Conservation (phyloP, 441 rosid genomes). For the Sinapis alba region DNA sequence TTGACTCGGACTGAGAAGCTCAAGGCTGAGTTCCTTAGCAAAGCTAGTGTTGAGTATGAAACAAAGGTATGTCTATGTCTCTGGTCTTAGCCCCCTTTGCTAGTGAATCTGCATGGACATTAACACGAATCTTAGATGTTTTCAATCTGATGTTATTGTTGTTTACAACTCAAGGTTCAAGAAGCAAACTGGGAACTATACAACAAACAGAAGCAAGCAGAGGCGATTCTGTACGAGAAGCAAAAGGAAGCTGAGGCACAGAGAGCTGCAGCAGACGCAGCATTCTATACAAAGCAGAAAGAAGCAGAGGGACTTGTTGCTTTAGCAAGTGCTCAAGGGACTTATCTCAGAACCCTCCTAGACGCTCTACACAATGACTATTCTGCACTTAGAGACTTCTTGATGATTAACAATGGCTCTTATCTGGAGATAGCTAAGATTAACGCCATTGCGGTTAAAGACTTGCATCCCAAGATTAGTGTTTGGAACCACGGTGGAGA, state of each 20-base stretch:
- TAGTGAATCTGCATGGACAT: neutral
- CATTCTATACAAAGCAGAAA: constrained; percentile 54
- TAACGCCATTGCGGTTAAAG: constrained; percentile 60
- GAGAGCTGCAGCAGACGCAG: constrained; percentile 57
- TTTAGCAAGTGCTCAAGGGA: constrained; percentile 63
- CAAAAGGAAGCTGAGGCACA: constrained; percentile 65
- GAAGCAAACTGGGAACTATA: constrained; percentile 77
- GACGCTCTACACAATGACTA: constrained; percentile 61
- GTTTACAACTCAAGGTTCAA: constrained; percentile 49
- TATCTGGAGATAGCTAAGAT: constrained; percentile 58
- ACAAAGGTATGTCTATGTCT: constrained; percentile 38
- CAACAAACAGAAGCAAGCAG: constrained; percentile 68
- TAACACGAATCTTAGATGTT: neutral
- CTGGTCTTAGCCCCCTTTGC: too few relatives aligned
- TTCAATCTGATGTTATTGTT: neutral
- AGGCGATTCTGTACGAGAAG: constrained; percentile 56
- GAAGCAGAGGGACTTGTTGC: constrained; percentile 66
- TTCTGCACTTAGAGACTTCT: constrained; percentile 52
- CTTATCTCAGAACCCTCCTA: constrained; percentile 51
- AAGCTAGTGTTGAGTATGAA: constrained; percentile 75
- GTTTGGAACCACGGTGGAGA: constrained; percentile 56
- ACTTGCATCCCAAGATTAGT: constrained; percentile 67
- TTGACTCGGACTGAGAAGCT: constrained; percentile 64
- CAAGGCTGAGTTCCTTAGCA: constrained; percentile 63
- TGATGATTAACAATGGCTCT: constrained; percentile 58